phyloP scores from a whole-genome alignment of 176 grass and related monocot species.

The sorghum (Sorghum bicolor) region DNA sequence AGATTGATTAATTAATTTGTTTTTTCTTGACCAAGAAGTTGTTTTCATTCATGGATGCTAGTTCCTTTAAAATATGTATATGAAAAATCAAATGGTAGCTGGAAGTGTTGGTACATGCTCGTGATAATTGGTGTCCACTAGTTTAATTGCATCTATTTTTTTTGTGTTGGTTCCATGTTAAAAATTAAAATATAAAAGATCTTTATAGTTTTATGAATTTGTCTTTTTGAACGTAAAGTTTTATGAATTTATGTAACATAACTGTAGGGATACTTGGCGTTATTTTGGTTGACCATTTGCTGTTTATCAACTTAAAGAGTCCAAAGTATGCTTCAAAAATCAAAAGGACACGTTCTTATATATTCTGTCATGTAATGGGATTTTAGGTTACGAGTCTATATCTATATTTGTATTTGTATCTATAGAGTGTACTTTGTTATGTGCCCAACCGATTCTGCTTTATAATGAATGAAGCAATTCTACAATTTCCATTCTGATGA shows the following conservation, averaged over 20 bases:
- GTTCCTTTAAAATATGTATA: neutral
- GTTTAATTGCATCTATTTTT: neutral
- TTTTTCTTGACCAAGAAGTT: neutral
- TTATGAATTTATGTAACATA: neutral
- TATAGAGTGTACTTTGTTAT: neutral
- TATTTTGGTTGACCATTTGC: neutral
- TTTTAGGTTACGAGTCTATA: constrained; percentile 11
- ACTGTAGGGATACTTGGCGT: neutral
- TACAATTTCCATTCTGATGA: neutral
- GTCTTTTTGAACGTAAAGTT: neutral
- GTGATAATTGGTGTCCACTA: constrained; percentile 8
- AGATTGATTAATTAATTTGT: neutral
- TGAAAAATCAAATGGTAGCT: neutral
- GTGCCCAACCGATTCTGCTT: neutral
- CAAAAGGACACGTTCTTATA: neutral
- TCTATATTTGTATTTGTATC: neutral
- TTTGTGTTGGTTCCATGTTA: neutral
- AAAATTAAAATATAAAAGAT: neutral
- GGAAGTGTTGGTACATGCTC: neutral
- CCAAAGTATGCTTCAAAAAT: neutral
- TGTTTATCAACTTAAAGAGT: neutral
- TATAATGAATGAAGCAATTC: constrained; percentile 8
- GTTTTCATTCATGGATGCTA: neutral
- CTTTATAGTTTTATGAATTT: neutral
- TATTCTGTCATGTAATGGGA: neutral